Percentiles rank a stretch among this genome's conserved stretches.
These are phyloP conservation scores for Trichoderma koningiopsis DNA, from an alignment of 2,329 filamentous ascomycete genomes.

Conservation along the genomic window DNA sequence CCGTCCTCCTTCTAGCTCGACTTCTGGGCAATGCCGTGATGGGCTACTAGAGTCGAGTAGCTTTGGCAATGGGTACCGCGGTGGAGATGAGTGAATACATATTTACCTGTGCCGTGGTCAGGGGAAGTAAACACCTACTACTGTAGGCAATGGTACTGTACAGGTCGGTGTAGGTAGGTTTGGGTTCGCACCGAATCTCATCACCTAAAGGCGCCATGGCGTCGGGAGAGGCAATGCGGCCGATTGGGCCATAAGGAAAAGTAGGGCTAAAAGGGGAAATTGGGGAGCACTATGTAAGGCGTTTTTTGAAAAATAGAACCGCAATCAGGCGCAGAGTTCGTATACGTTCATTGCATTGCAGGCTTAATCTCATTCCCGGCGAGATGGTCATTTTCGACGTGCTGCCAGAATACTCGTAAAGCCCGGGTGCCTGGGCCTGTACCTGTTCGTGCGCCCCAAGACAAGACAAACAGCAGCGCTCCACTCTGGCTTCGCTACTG, in stretches of 20 bases:
- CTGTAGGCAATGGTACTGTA: no score
- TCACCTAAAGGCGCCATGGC: background rate
- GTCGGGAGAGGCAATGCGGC: slow-evolving; percentile 4
- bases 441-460: background rate
- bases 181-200: background rate
- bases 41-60: background rate
- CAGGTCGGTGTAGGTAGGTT: background rate
- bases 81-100: background rate
- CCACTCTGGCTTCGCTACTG: slow-evolving; percentile 2
- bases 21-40: background rate
- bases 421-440: background rate
- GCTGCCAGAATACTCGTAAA: background rate
- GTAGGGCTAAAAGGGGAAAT: background rate
- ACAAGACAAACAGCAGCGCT: background rate
- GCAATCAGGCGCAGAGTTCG: background rate
- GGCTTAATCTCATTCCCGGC: background rate
- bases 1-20: background rate
- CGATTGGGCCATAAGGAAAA: background rate
- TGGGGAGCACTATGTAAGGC: background rate
- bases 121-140: no score
- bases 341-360: slow-evolving; percentile 17
- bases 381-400: background rate
- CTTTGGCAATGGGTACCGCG: slow-evolving; percentile 4
- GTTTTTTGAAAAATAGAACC: slow-evolving; percentile 17
- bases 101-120: no score